Evolutionary conservation across 2,329 filamentous ascomycete species (phyloP), one percentile per base, ranked within the genome.

Genomic region (Coniella lustricola): DNA sequence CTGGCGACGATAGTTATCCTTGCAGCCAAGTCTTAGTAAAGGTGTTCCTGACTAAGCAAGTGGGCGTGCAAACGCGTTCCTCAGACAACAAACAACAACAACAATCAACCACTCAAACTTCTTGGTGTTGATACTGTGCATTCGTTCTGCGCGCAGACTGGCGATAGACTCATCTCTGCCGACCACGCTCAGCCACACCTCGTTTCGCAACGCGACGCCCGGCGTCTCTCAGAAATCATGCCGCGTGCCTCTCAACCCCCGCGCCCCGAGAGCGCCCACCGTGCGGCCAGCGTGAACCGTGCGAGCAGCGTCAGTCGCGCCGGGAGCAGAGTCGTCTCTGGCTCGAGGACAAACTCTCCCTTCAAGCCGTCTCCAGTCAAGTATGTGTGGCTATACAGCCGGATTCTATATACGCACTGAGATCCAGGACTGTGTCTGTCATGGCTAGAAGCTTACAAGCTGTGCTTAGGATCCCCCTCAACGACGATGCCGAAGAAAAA

Each of bases 401-500:
- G 12, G 32, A 12, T 21, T 5, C 25, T 10, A 5, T 29, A 29
- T 16, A 29, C 13, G 22, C 22, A 20, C n/a, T 10, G 21, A 35
- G 14, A 29, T 33, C 39, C 36, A 35, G 39, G 7, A 35, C 21
- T 18, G 18, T 29, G 25, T 35, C 25, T 25, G 34, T 22, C 22
- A 22, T 7, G 14, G 17, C 20, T n/a, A 16, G 7, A n/a, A 17
- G 22, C 47, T 49, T 17, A 49, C 42, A 25, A 14, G 18, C 33
- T 17, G 21, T 34, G 25, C 29, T 39, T 60, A 95, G 89, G 65
- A 94, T 98, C 52, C 90, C 93, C 32, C 80, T 98, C 54, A 97
- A 97, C 71, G 93, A 98, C 71, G 93, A 98, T 74, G 84, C 81
- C 52, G 82, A 85, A 59, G 93, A 98, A 70, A 95, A 94, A 67